phyloP scores from a whole-genome alignment of 2,329 filamentous ascomycete species.

The Teratosphaeriaceae sp. region DNA sequence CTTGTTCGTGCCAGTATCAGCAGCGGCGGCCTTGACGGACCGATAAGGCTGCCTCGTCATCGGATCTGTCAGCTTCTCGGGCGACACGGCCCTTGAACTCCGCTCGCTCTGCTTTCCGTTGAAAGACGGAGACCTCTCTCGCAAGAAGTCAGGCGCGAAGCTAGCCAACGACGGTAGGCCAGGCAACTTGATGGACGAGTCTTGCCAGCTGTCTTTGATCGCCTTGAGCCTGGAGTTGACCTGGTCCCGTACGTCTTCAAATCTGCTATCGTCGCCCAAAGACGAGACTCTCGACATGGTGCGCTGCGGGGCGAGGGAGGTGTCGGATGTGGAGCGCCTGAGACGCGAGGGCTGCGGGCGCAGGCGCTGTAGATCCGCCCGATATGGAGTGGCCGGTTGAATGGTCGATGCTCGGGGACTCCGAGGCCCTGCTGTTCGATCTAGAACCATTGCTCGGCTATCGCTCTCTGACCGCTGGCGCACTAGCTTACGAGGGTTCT shows the following conservation, averaged over 20 bases:
- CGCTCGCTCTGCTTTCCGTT: slow-evolving; percentile 8
- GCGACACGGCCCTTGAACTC: not conserved
- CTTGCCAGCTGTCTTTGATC: slow-evolving; percentile 78
- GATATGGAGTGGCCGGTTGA: slow-evolving; percentile 13
- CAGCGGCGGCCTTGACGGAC: slow-evolving; percentile 16
- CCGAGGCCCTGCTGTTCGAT: slow-evolving; percentile 2
- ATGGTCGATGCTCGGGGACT: too few species aligned
- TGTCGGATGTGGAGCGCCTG: slow-evolving; percentile 64
- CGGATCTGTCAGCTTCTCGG: slow-evolving; percentile 18
- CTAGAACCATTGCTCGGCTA: slow-evolving; percentile 3
- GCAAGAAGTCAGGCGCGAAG: slow-evolving; percentile 24
- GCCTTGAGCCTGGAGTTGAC: slow-evolving; percentile 87
- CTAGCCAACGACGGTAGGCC: slow-evolving; percentile 36
- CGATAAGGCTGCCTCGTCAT: slow-evolving; percentile 20
- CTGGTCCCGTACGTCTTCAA: slow-evolving; percentile 72
- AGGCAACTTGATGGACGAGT: slow-evolving; percentile 67
- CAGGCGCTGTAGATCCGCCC: slow-evolving; percentile 13
- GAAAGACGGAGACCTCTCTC: slow-evolving; percentile 20
- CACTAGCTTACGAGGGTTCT: not conserved
- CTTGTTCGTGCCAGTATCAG: slow-evolving; percentile 15
- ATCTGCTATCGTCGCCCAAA: slow-evolving; percentile 74
- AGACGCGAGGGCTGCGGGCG: slow-evolving; percentile 31
- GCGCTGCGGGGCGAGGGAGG: slow-evolving; percentile 66
- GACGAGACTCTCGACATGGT: slow-evolving; percentile 73
- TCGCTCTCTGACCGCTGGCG: slow-evolving; percentile 8